Evolutionary conservation across 441 rosid species (phyloP).

Genomic region (Pelargonium australe): DNA sequence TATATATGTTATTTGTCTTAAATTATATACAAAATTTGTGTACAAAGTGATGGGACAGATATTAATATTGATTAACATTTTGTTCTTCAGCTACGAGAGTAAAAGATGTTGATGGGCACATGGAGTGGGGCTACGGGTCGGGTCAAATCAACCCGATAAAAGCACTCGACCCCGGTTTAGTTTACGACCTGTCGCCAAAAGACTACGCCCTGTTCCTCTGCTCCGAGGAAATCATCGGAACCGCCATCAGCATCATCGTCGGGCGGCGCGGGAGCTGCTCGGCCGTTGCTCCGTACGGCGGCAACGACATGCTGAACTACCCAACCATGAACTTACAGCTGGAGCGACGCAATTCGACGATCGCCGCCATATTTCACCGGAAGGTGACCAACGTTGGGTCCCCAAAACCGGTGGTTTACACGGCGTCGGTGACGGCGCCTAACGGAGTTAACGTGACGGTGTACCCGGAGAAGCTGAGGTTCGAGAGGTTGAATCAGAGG

Average conservation of each 20-base stretch:
- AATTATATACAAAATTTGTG: no score
- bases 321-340: neutral
- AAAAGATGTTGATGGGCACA: constrained; percentile 14
- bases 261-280: neutral
- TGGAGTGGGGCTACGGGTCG: constrained; percentile 54
- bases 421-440: neutral
- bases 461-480: neutral
- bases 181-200: constrained; percentile 42
- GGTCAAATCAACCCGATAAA: constrained; percentile 46
- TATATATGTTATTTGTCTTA: no score
- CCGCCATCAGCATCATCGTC: neutral
- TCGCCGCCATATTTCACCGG: neutral
- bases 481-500: neutral
- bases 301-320: neutral
- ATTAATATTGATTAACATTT: no score
- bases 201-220: constrained; percentile 27
- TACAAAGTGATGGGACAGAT: neutral
- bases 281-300: neutral
- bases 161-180: constrained; percentile 45
- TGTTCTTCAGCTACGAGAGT: constrained; percentile 25
- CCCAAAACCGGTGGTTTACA: neutral
- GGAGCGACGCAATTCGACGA: neutral
- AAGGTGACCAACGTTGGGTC: neutral
- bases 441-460: neutral
- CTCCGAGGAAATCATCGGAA: neutral